Base-by-base conservation (phyloP, 2,329 filamentous ascomycete genomes). In the Chrysoporthe austroafricana region DNA sequence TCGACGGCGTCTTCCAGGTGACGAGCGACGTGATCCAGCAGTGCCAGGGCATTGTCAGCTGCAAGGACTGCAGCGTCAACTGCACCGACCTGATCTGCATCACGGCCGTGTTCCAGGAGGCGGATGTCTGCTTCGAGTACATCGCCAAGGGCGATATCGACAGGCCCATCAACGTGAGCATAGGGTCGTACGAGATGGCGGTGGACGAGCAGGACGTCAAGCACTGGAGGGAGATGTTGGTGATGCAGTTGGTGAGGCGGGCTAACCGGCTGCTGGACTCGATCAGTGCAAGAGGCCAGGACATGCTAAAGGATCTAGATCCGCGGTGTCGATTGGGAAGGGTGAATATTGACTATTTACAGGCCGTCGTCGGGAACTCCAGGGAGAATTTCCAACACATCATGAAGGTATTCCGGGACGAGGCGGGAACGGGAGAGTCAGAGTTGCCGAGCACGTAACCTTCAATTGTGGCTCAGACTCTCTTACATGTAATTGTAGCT, bases 31-130 rank as follows among this genome's bases (percentile, higher is more conserved):
- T 61, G 26, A 56, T 66, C 21, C 16, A 14, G 46, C 34, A 9
- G 5, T 66, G 64, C 56, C 46, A 62, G 21, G n/a, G 42, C 2
- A 61, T 66, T 16, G 58, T 62, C 7, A 11, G 42, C 4, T 66
- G 64, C 14, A 9, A 9, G 21, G n/a, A 7, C 7, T 62, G 57
- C 16, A 11, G n/a, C 1, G 46, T 50, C 36, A 66, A 52, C n/a
- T 66, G 64, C 21, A 61, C 64, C 3, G 64, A 66, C 46, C 26
- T 66, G 46, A 66, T 62, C 57, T 66, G 64, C 14, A 66, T 66
- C 4, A 39, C 61, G 13, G 58, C 57, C 32, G 46, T 66, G n/a
- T 54, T 66, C 36, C 64, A 60, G 46, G 44, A 66, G 36, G 50
- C 57, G 11, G 56, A 66, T 26, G 44, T 5, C 4, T 66, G 57